Base-by-base conservation (phyloP, 2,329 filamentous ascomycete genomes). In the Pseudocercospora eumusae region DNA sequence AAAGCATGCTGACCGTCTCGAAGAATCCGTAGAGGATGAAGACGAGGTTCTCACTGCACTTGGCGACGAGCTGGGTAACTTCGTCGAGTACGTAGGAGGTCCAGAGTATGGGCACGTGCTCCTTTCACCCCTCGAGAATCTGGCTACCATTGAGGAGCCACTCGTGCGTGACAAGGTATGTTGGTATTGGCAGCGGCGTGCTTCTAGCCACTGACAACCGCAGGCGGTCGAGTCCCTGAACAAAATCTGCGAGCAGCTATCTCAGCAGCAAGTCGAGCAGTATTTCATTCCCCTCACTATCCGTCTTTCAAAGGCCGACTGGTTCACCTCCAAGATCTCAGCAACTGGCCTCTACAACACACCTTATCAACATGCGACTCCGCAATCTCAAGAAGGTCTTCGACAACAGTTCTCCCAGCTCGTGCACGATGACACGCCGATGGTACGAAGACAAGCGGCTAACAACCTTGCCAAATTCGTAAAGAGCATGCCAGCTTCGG, bases 301-400 rank as follows among this genome's bases (percentile, higher is more conserved):
- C 74, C 92, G 95, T 75, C 90, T 99, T 65, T 96, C 95, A 68
- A 99, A 98, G 85, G 95, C 95, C 79, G 95, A 99, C 81, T 99
- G 95, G 95, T 99, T 99, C 79, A 99, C 95, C 61, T 98, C 95
- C 68, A 99, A 98, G 82, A 95, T 99, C 68, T 99, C 95, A 31
- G 95, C 93, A 66, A 96, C 93, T 68, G 95, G 95, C 66, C 89
- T 99, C 66, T 99, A 93, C 82, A 95, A 91, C 76, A 86, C 88
- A 54, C 93, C 95, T 68, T 99, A 99, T 83, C 89, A 88, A 73
- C 96, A 96, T 82, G 92, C 95, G 63, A 89, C 92, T 59, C 85
- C 89, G 56, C 84, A 88, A n/a, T 87, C 93, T 69, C 95, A 99
- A 80, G 92, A 96, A 80, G 89, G 88, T 71, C 88, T 99, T 63